Evolutionary conservation across 495 filamentous ascomycete genomes (phyloP).

Genomic region (Pseudevernia furfuracea): DNA sequence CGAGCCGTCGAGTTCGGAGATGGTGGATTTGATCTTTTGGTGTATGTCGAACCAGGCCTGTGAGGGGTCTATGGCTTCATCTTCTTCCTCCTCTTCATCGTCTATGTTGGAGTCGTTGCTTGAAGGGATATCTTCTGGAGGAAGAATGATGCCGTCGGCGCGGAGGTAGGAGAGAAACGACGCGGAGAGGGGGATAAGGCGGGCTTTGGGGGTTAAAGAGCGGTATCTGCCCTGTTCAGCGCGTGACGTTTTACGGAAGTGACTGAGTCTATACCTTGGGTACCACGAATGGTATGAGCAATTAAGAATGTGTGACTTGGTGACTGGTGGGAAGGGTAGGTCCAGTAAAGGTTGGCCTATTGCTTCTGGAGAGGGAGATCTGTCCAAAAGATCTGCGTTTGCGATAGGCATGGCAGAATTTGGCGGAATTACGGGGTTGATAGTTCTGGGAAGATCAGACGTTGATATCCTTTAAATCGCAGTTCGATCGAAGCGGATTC

Average conservation of each 20-base stretch:
- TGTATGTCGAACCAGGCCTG: constrained; percentile 64
- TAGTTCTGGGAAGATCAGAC: neutral
- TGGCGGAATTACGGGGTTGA: fast-evolving
- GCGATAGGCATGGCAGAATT: constrained; percentile 13
- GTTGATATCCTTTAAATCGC: neutral
- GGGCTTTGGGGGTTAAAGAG: constrained; percentile 70
- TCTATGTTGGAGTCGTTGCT: constrained; percentile 36
- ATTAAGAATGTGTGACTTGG: constrained; percentile 77
- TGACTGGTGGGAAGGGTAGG: constrained; percentile 74
- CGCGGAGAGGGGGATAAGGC: constrained; percentile 64
- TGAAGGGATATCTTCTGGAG: constrained; percentile 41
- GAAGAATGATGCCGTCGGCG: constrained; percentile 86
- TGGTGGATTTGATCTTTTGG: constrained; percentile 61
- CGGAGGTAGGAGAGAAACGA: constrained; percentile 81
- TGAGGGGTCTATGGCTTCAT: constrained; percentile 50
- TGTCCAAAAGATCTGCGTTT: constrained; percentile 9
- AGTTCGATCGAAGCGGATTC: too few species aligned
- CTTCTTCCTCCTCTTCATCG: constrained; percentile 30
- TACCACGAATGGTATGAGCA: constrained; percentile 95
- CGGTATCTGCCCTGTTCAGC: constrained; percentile 54
- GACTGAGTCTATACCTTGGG: constrained; percentile 47
- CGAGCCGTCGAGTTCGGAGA: constrained; percentile 69
- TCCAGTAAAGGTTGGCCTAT: constrained; percentile 23
- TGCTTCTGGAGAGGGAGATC: constrained; percentile 12
- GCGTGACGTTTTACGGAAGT: neutral